Percentiles rank a stretch among this genome's conserved stretches.
Evolutionary conservation across 495 filamentous ascomycete genomes (phyloP).

Genomic region (Lichenothelia convexa): DNA sequence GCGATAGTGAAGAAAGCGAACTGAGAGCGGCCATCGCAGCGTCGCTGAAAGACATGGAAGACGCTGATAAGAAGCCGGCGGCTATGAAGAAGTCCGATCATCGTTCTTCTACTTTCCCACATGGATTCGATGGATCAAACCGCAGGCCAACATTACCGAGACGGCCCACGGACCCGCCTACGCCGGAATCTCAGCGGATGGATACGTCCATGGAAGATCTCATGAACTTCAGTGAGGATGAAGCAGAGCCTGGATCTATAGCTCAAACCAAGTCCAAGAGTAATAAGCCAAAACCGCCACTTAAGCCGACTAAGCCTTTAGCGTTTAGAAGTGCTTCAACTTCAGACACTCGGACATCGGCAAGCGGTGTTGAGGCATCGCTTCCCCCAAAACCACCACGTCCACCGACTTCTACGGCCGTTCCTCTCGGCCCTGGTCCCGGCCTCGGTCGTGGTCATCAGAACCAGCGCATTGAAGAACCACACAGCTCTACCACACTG

Average conservation of each 20-base stretch:
- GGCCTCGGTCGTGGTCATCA: no score
- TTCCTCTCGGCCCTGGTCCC: conserved; percentile 1
- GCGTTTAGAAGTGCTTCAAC: conserved; percentile 17
- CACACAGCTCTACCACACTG: conserved; percentile 7
- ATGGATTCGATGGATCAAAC: conserved; percentile 2
- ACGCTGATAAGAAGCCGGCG: conserved; percentile 7
- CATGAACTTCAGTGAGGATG: conserved; percentile 19
- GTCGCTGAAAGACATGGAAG: conserved; percentile 19
- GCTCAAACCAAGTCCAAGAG: conserved; percentile 1
- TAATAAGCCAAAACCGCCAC: conserved; percentile 12
- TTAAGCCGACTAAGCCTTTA: conserved; percentile 18
- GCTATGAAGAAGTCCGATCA: not conserved
- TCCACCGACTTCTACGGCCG: conserved; percentile 5
- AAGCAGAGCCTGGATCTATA: conserved; percentile 3
- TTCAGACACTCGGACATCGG: no score
- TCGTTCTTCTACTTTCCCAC: not conserved
- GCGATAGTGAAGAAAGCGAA: conserved; percentile 20
- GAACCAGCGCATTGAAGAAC: no score
- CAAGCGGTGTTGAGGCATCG: no score
- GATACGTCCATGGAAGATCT: conserved; percentile 13
- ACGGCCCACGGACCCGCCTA: conserved; percentile 4
- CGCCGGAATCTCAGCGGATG: conserved; percentile 5
- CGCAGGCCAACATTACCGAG: conserved; percentile 12
- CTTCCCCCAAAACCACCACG: conserved; percentile 18
- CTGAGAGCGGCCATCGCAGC: conserved; percentile 21